Conservation (phyloP, 331 rosid genomes). For the Rosa hybrid region DNA sequence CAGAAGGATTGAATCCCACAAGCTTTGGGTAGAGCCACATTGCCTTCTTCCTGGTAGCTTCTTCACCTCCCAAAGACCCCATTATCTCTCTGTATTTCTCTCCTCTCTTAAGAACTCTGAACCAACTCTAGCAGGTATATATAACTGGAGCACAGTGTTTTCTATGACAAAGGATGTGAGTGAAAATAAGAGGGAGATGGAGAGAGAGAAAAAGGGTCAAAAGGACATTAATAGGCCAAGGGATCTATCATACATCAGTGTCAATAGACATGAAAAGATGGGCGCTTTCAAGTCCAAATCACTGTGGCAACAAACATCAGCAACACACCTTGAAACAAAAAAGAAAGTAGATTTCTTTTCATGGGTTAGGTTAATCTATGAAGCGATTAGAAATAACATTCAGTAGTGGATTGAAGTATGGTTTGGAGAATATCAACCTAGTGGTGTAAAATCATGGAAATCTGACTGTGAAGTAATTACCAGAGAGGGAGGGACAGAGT, state of each 20-base stretch:
- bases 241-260: slow-evolving; percentile 97
- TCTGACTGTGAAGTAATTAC: slow-evolving; percentile 28
- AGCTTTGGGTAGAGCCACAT: slow-evolving; percentile 96
- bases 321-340: slow-evolving; percentile 53
- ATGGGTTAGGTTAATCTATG: not conserved
- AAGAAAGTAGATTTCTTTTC: not conserved
- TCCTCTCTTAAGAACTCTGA: slow-evolving; percentile 11
- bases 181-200: slow-evolving; percentile 28
- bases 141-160: slow-evolving; percentile 44
- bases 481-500: slow-evolving; percentile 23
- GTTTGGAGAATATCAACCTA: slow-evolving; percentile 41
- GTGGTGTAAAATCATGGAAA: slow-evolving; percentile 77
- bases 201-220: slow-evolving; percentile 53
- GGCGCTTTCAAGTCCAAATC: slow-evolving; percentile 96
- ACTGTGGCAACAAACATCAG: slow-evolving; percentile 96
- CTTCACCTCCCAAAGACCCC: slow-evolving; percentile 59
- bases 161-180: slow-evolving; percentile 39
- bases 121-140: slow-evolving; percentile 3
- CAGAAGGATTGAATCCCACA: slow-evolving; percentile 76
- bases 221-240: slow-evolving; percentile 64
- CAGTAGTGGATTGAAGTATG: slow-evolving; percentile 12
- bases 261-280: slow-evolving; percentile 99
- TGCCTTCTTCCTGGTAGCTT: slow-evolving; percentile 72
- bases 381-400: not conserved
- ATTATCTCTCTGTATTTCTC: slow-evolving; percentile 12